phyloP scores from a whole-genome alignment of 2,329 filamentous ascomycete species.

The Scedosporium dehoogii region DNA sequence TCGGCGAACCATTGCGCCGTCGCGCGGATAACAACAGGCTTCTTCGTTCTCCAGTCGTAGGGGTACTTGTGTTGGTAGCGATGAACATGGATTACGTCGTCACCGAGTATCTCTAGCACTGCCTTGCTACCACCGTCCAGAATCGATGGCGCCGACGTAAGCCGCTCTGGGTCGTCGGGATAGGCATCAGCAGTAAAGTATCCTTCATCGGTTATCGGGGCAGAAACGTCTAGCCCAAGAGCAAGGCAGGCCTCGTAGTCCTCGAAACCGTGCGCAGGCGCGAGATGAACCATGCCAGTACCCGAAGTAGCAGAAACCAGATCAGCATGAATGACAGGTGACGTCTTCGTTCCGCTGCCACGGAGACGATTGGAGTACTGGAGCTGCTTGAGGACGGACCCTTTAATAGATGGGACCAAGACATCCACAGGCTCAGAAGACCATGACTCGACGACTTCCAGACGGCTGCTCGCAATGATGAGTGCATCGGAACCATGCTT shows the following conservation, averaged over 20 bases:
- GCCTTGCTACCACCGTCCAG: constrained; percentile 57
- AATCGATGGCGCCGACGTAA: constrained; percentile 62
- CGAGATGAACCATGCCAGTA: constrained; percentile 87
- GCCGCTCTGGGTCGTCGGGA: constrained; percentile 52
- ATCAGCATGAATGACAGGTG: constrained; percentile 70
- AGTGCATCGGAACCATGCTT: constrained; percentile 47
- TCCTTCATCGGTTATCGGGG: constrained; percentile 76
- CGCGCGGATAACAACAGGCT: constrained; percentile 80
- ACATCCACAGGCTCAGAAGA: constrained; percentile 40
- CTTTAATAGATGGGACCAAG: constrained; percentile 47
- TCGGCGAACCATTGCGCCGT: constrained; percentile 98
- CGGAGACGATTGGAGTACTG: constrained; percentile 64
- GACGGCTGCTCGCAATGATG: constrained; percentile 60
- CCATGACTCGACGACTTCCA: constrained; percentile 46
- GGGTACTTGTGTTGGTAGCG: constrained; percentile 85
- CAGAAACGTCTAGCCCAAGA: constrained; percentile 62
- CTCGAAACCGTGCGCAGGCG: constrained; percentile 92
- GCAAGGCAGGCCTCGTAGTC: constrained; percentile 77
- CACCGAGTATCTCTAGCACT: constrained; percentile 59
- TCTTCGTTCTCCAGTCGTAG: constrained; percentile 94
- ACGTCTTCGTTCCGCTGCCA: constrained; percentile 41
- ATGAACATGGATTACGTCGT: constrained; percentile 59
- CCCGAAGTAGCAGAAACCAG: constrained; percentile 90
- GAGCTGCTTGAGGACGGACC: constrained; percentile 54
- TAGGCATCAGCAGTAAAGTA: constrained; percentile 72